Base-by-base conservation (phyloP, 495 filamentous ascomycete species). In the Hyaloscypha hepaticicola region DNA sequence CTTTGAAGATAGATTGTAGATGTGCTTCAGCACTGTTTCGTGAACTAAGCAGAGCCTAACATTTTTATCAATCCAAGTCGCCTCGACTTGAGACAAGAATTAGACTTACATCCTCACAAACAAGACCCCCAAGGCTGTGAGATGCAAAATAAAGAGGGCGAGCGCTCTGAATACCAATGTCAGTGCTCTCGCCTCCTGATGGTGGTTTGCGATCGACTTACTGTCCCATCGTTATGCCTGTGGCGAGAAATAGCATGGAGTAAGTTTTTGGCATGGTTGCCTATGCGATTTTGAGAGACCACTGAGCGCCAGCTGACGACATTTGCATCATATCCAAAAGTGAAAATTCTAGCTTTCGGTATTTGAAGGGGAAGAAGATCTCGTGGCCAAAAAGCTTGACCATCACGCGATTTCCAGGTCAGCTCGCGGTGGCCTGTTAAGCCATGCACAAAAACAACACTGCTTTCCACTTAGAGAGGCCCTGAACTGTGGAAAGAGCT, bases 281-380 rank as follows among this genome's bases (percentile, higher is more conserved):
- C 66, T 50, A 72, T 64, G 29, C 70, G 64, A 41, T 73, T 72
- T 49, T 64, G 58, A 31, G 72, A 73, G 2, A 72, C 72, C 57
- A 70, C 63, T 34, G 55, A 57, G 25, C 51, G 5, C 69, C 63
- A 73, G 51, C 72, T 64, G 9, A 64, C 58, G 0, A 75, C 67
- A 31, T 66, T 55, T 38, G 72, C 68, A 58, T 74, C 73, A 48
- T 76, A 76, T 63, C 73, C 72, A 56, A 66, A 74, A 22, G 72
- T 67, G 8, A 75, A 60, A 8, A 76, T 52, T 5, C 72, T 68
- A 50, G 75, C 69, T 5, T 70, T 60, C 8, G 69, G 64, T 25
- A 73, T 25, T 34, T 70, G 68, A 1, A 48, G 19, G 12, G 73
- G 60, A 1, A 74, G 66, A 1, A 73, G 52, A 5, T 62, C 33